phyloP scores from a whole-genome alignment of 176 grass and related monocot species.

The Ensete glaucum region DNA sequence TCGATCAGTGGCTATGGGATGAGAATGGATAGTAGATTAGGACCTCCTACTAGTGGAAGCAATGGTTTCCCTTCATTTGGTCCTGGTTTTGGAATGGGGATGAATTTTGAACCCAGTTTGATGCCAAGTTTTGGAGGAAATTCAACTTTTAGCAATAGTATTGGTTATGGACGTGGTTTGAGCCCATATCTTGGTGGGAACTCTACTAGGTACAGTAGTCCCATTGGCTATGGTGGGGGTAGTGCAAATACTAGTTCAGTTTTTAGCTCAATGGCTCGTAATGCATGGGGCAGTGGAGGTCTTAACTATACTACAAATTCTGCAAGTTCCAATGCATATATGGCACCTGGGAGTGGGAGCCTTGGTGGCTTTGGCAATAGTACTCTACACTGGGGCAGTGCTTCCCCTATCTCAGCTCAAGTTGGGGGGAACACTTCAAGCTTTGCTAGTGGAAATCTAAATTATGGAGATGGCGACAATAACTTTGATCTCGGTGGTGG shows the following conservation, averaged over 20 bases:
- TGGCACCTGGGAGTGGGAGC: slow-evolving; percentile 51
- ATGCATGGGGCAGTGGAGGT: slow-evolving; percentile 59
- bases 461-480: slow-evolving; percentile 36
- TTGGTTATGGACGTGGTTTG: slow-evolving; percentile 53
- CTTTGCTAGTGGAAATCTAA: slow-evolving; percentile 30
- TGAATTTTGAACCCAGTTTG: slow-evolving; percentile 66
- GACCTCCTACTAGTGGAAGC: slow-evolving; percentile 39
- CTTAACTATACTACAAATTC: slow-evolving; percentile 64
- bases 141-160: slow-evolving; percentile 58
- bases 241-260: slow-evolving; percentile 45
- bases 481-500: slow-evolving; percentile 44
- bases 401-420: slow-evolving; percentile 32
- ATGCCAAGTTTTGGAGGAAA: slow-evolving; percentile 42
- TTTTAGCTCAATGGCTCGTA: slow-evolving; percentile 61
- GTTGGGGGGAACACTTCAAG: slow-evolving; percentile 40
- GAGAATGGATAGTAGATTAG: slow-evolving; percentile 67
- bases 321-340: slow-evolving; percentile 53
- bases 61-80: slow-evolving; percentile 65
- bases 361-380: slow-evolving; percentile 53
- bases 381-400: slow-evolving; percentile 44
- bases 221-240: slow-evolving; percentile 46
- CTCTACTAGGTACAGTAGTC: slow-evolving; percentile 61
- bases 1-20: slow-evolving; percentile 68
- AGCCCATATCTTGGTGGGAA: slow-evolving; percentile 73
- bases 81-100: slow-evolving; percentile 62